Evolutionary conservation across 495 filamentous ascomycete species (phyloP).

Genomic region (Xylaria telfairii): DNA sequence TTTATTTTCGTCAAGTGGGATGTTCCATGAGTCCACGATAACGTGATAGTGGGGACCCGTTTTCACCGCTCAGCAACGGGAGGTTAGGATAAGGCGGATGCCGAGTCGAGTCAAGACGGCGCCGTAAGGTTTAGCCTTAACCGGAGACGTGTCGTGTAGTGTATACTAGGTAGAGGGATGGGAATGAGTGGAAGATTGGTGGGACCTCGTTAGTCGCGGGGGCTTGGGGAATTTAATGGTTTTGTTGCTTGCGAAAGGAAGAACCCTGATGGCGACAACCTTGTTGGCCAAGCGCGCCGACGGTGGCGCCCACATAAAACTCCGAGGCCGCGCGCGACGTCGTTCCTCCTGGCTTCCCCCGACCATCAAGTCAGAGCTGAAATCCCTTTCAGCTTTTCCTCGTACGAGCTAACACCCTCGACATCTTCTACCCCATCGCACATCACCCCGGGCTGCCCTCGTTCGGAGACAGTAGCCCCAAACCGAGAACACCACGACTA

Average conservation of each 20-base stretch:
- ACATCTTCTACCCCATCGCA: not conserved
- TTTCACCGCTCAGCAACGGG: not conserved
- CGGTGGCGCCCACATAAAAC: not conserved
- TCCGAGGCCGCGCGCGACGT: not conserved
- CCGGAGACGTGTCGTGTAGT: not conserved
- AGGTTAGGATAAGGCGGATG: not conserved
- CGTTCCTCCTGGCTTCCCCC: not conserved
- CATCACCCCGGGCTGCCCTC: not conserved
- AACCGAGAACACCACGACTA: not conserved
- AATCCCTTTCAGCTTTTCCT: not conserved
- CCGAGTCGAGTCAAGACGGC: not conserved
- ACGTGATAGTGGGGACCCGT: conserved; percentile 5
- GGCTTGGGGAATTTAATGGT: not conserved
- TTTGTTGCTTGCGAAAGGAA: not conserved
- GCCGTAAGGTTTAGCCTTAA: not conserved
- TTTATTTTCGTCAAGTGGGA: conserved; percentile 10
- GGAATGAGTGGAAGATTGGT: not conserved
- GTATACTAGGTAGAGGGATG: too few relatives aligned
- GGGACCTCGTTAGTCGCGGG: too few relatives aligned
- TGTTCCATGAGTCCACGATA: conserved; percentile 12
- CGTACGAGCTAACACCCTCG: not conserved
- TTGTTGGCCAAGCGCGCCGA: not conserved
- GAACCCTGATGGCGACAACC: conserved; percentile 6
- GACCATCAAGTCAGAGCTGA: not conserved
- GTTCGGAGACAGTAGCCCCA: not conserved